Evolutionary conservation across 2,329 filamentous ascomycete genomes (phyloP), one percentile per base, ranked within the genome.

Genomic region (Hymenoscyphus fraxineus): DNA sequence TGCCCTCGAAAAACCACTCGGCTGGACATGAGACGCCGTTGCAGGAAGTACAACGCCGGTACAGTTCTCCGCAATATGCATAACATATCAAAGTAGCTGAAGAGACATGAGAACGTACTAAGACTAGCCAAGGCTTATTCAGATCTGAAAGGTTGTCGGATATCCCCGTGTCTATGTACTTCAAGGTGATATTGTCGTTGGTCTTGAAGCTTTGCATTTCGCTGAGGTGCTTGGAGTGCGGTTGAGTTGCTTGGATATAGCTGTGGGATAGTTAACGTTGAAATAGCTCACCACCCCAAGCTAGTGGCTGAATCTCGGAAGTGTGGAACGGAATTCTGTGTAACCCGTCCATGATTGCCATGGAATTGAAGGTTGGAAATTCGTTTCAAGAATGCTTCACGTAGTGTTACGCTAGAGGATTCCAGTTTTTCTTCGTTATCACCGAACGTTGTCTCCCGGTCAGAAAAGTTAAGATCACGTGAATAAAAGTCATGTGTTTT

Each of bases 131-230:
- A 15, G 64, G 63, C 35, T 68, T 69, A 19, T 38, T 39, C 38
- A 55, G 47, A 44, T 38, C 62, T 15, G n/a, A 19, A 15, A 13
- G 65, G 16, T 60, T 54, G 19, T 35, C 41, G 39, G 7, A 51
- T 22, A 35, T 15, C 15, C 65, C 70, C 9, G 70, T 72, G 64
- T 73, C 72, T n/a, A 68, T 41, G 63, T 73, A 74, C 19, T 57
- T 64, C 27, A 73, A 56, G 1, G 12, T 63, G 4, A 72, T 64
- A 7, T 62, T 62, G 62, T 74, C 72, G 55, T 72, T 70, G 0
- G 71, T 66, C 22, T 58, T 58, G 40, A 72, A 70, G 32, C 63
- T 66, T 22, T 70, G 59, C 68, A 72, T 66, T 39, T 35, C 55
- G 56, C 10, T 31, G 40, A 51, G 1, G 32, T 56, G 10, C 58